Evolutionary conservation across 495 filamentous ascomycete genomes (phyloP), one percentile per base, ranked within the genome.

Genomic region (Mytilinidion resinicola): DNA sequence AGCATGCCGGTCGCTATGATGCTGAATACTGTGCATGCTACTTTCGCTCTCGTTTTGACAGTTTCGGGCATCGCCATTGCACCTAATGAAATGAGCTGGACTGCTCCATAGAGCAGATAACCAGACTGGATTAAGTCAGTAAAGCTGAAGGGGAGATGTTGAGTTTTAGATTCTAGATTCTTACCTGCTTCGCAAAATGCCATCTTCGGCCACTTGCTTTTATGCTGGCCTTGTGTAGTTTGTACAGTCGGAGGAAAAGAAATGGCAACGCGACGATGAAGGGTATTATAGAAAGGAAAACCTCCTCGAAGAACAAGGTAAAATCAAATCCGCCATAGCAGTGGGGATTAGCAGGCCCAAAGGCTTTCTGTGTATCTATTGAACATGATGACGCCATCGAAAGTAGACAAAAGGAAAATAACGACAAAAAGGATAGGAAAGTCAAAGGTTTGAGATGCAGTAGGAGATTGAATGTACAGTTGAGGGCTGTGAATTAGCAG

Each of bases 301-400:
- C 43, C 20, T 58, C 56, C 51, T 58, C 56, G 43, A 58, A 58
- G 38, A 51, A 58, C 34, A 58, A 46, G 15, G 56, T 58, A 33
- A 58, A 58, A 43, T 58, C 56, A 36, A 58, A 58, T 3, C 56
- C 56, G 20, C 56, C 56, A 52, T 58, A 52, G 20, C 56, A 58
- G 2, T 30, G 37, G n/a, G 15, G n/a, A 21, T 51, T 58, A 4
- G 56, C 17, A 52, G 56, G 56, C n/a, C 56, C 56, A 43, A 58
- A 58, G 20, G 36, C 37, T 19, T 51, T 52, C 34, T 58, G 56
- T 10, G 37, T 58, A 38, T 52, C 38, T 37, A 58, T 58, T n/a
- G 56, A 51, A 19, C 56, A 58, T 25, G 25, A 39, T 51, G 41
- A 36, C 51, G 42, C 34, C 36, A 33, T n/a, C 15, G n/a, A 46